phyloP scores from a whole-genome alignment of 2,329 filamentous ascomycete species.

The Penicillium sp. region DNA sequence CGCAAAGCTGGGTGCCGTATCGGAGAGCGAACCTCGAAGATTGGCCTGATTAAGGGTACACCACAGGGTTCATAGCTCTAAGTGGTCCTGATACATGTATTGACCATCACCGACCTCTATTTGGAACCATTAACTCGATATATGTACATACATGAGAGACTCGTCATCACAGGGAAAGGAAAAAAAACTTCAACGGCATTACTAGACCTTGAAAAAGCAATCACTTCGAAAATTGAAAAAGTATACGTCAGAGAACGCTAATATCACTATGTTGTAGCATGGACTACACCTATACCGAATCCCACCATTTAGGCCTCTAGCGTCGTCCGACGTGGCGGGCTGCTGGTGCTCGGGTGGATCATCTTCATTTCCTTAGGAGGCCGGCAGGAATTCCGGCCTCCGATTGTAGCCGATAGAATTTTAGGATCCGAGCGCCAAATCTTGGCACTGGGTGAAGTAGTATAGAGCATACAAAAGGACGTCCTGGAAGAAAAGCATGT shows the following conservation, averaged over 20 bases:
- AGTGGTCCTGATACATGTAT: background rate
- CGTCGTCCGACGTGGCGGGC: too few species aligned
- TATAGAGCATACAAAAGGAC: conserved; percentile 20
- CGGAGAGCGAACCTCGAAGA: background rate
- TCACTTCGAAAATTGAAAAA: background rate
- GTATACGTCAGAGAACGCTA: background rate
- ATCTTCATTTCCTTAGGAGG: too few species aligned
- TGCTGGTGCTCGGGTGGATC: too few species aligned
- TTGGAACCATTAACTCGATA: background rate
- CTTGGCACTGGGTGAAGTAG: conserved; percentile 23
- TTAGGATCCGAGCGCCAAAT: background rate
- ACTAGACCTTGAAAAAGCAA: background rate
- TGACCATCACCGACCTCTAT: background rate
- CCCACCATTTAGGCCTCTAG: conserved; percentile 4
- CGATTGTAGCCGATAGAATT: conserved; percentile 24
- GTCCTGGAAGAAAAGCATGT: conserved; percentile 6
- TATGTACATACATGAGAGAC: too few species aligned
- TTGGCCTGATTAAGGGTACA: background rate
- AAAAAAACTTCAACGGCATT: background rate
- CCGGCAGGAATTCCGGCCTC: conserved; percentile 42
- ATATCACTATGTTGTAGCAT: background rate
- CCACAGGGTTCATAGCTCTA: background rate
- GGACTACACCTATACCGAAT: conserved; percentile 1
- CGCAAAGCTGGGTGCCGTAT: background rate
- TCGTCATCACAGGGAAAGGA: background rate